phyloP scores from a whole-genome alignment of 2,329 filamentous ascomycete genomes.

The Zarea fungicola region DNA sequence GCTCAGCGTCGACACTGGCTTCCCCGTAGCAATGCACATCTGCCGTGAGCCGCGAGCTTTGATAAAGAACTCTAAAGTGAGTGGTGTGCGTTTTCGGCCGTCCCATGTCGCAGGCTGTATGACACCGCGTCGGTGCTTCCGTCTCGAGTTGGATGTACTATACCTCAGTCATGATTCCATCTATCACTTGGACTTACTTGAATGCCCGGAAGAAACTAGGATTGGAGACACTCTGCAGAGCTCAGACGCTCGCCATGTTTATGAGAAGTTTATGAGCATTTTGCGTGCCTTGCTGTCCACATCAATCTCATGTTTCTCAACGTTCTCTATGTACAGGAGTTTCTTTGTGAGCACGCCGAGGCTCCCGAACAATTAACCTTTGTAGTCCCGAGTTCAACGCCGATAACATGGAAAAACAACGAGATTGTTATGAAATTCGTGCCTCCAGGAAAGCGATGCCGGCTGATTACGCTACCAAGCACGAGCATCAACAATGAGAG shows the following conservation, averaged over 20 bases:
- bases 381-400: background rate
- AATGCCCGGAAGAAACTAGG: background rate
- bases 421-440: background rate
- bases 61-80: background rate
- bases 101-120: background rate
- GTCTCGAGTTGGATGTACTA: conserved; percentile 2
- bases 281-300: too few relatives aligned
- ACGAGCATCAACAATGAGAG: background rate
- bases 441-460: background rate
- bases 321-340: too few relatives aligned
- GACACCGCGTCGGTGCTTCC: background rate
- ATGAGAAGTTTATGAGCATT: too few relatives aligned
- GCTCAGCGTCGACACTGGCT: conserved; percentile 4
- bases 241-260: too few relatives aligned
- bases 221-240: background rate
- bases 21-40: background rate
- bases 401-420: background rate
- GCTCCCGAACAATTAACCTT: background rate
- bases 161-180: conserved; percentile 2
- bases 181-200: background rate
- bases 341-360: too few relatives aligned
- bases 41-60: conserved; percentile 3
- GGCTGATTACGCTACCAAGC: background rate
- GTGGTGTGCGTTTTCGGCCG: background rate
- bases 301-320: too few relatives aligned